Evolutionary conservation across 805 yeast species (phyloP), one percentile per base, ranked within the genome.

Genomic region (Starmerella vaccinii): DNA sequence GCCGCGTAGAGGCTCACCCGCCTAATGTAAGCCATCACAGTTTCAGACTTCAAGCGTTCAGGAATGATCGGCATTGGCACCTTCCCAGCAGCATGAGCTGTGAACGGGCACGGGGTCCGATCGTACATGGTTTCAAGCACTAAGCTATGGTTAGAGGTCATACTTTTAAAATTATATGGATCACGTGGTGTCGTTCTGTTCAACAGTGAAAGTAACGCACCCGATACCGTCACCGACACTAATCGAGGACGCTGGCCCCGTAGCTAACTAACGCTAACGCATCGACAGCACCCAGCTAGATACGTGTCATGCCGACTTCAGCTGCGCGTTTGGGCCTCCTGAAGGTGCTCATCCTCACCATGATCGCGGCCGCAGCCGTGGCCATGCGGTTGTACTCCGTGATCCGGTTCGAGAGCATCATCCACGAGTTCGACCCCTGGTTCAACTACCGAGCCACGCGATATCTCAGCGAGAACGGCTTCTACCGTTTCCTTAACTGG

Each of bases 381-480:
- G 81, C 95, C 46, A 82, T 95, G 55, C 80, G 99, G 63, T 74
- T 92, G 63, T 92, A 92, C 68, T 85, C 97, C n/a, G 97, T 92
- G 56, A 84, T 94, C 54, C 77, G 97, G 57, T 92, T 88, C 65
- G 99, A 92, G 70, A 80, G 89, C 47, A 94, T 92, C 64, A 92
- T 92, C 68, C 99, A 92, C 70, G 99, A 92, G 68, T 92, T 92
- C 68, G 73, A 70, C 56, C 71, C 71, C 24, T 68, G 71, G 71
- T 67, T 67, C 76, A 92, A 92, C 68, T 92, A 78, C 72, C 74
- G 98, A 57, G 98, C 98, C 40, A 85, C 98, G n/a, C 84, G 84
- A 67, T 87, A 86, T 67, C 75, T 92, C 58, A 95, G 87, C 27
- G 72, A 77, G 40, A 80, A 87, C 63, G 82, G 92, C 6, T 90